Percentiles rank a stretch among this genome's conserved stretches.
Conservation (phyloP, 2,329 filamentous ascomycete species). For the Ceratocystis alfenasii region DNA sequence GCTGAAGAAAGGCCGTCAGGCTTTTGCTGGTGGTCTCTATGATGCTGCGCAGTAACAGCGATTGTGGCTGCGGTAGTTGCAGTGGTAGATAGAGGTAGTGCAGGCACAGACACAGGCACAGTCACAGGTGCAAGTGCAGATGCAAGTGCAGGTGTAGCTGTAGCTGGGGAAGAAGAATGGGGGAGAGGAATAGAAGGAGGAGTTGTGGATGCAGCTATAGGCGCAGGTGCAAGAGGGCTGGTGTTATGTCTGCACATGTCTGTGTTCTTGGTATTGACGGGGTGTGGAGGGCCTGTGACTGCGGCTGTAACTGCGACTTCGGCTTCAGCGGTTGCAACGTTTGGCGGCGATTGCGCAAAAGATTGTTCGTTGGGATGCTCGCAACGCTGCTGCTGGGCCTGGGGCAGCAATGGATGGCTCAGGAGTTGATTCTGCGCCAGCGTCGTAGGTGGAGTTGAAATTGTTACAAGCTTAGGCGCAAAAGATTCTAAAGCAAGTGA, state of each 20-base stretch:
- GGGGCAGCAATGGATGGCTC: not conserved
- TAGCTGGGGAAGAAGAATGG: too few relatives aligned
- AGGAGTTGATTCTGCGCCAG: slow-evolving; percentile 1
- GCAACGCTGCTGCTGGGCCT: not conserved
- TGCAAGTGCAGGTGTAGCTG: not conserved
- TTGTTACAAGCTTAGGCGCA: not conserved
- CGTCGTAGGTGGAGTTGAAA: too few relatives aligned
- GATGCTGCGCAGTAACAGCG: not conserved
- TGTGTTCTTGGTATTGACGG: not conserved
- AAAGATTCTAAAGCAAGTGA: not conserved
- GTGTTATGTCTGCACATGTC: slow-evolving; percentile 1
- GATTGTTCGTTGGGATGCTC: not conserved
- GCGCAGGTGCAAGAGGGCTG: not conserved
- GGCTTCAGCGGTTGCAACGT: slow-evolving; percentile 4
- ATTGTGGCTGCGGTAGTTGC: too few relatives aligned
- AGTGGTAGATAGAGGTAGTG: too few relatives aligned
- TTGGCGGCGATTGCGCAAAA: not conserved
- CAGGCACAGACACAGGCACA: not conserved
- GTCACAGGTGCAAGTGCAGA: not conserved
- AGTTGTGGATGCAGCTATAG: not conserved
- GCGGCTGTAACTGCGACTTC: not conserved
- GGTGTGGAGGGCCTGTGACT: not conserved
- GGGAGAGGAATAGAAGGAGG: not conserved
- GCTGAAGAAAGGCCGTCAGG: slow-evolving; percentile 13
- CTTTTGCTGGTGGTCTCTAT: slow-evolving; percentile 2